Evolutionary conservation across 2,329 filamentous ascomycete species (phyloP), one percentile per base, ranked within the genome.

Genomic region (Arthrobotrys pseudoclavata): DNA sequence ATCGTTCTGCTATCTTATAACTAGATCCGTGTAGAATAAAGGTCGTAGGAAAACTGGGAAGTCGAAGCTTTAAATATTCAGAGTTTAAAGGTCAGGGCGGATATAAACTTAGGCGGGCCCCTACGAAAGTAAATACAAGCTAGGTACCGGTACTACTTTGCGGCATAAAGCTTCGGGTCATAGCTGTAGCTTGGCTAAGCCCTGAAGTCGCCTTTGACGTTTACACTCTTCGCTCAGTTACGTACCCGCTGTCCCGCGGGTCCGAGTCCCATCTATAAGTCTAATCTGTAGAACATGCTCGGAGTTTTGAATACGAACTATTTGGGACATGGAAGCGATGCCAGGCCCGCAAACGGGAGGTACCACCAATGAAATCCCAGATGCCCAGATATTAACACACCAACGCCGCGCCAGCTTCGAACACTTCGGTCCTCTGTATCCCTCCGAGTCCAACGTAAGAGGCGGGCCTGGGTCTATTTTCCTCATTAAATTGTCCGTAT

Each of bases 401-500:
- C 12, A 52, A 52, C 24, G 24, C 47, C 20, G 47, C 9, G 7
- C 12, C 50, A 31, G 18, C n/a, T 5, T 31, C 13, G 9, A 40
- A 15, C 12, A 13, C 15, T 9, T 15, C 52, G 52, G 52, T 7
- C 15, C 6, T 55, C 26, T 20, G 26, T 2, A 20, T 53, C 52
- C 9, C 15, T 7, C 52, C 52, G 52, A 55, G 29, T 37, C 52
- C n/a, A n/a, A n/a, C n/a, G n/a, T n/a, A n/a, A n/a, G n/a, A 37
- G 52, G 15, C 52, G 52, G 52, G 52, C 52, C 52, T 55, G 52
- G 20, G 13, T 26, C 52, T 5, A 55, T 24, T 37, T 34, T 34
- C 9, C 52, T 24, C 15, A 12, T 24, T 12, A 34, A 37, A 55
- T 10, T 55, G 12, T 26, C 52, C 52, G 52, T 55, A 55, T 55